These are phyloP conservation scores for Barnettozyma wickerhamii DNA, from an alignment of 805 yeast genomes.

Conservation along the genomic window DNA sequence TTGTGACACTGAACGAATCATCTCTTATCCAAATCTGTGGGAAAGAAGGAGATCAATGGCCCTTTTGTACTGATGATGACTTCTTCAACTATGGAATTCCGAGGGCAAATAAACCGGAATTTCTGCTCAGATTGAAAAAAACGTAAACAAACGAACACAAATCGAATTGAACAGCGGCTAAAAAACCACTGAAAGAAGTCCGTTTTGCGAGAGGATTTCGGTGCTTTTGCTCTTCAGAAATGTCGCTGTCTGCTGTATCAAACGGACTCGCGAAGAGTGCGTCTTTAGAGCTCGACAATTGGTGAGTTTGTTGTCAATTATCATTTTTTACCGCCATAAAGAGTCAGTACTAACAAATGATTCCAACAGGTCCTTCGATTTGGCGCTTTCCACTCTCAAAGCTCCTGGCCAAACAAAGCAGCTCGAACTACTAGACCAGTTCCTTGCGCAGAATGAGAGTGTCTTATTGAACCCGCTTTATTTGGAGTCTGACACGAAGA, in stretches of 20 bases:
- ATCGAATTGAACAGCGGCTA: too few relatives aligned
- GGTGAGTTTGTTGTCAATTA: neutral
- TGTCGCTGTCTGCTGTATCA: neutral
- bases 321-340: neutral
- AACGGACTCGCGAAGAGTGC: neutral
- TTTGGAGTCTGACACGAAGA: slow-evolving; percentile 5
- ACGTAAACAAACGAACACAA: too few relatives aligned
- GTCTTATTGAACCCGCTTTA: slow-evolving; percentile 12
- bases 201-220: too few relatives aligned
- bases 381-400: slow-evolving; percentile 19
- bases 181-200: too few relatives aligned
- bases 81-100: too few relatives aligned
- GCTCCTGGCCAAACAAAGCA: slow-evolving; percentile 14
- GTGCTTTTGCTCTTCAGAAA: neutral
- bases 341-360: slow-evolving; percentile 1
- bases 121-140: too few relatives aligned
- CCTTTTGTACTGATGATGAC: too few relatives aligned
- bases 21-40: too few relatives aligned
- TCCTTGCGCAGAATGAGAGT: slow-evolving; percentile 11
- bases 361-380: slow-evolving; percentile 22
- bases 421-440: slow-evolving; percentile 15
- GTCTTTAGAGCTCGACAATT: neutral
- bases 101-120: too few relatives aligned
- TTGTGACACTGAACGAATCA: too few relatives aligned
- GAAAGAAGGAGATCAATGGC: too few relatives aligned